phyloP scores from a whole-genome alignment of 1,284 basidiomycete species.

The Ganoderma sp. region DNA sequence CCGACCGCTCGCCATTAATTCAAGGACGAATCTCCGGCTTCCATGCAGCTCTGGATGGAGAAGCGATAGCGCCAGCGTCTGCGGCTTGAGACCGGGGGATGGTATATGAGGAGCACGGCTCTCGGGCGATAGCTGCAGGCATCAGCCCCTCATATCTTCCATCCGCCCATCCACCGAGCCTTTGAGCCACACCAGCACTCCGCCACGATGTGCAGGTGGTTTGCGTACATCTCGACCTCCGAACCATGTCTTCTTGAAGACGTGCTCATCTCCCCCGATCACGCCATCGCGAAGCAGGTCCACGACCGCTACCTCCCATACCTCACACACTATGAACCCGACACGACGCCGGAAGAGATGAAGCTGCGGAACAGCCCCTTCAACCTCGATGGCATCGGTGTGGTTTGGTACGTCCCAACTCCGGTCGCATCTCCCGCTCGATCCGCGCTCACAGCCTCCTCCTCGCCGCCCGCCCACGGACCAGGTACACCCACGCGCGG shows the following conservation, averaged over 20 bases:
- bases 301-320: constrained; percentile 45
- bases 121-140: background rate
- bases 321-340: constrained; percentile 39
- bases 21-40: background rate
- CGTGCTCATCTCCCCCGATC: constrained; percentile 43
- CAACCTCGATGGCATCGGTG: constrained; percentile 43
- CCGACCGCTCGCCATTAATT: background rate
- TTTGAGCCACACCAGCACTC: background rate
- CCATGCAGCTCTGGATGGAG: background rate
- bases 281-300: constrained; percentile 45
- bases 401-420: constrained; percentile 34
- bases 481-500: constrained; percentile 37
- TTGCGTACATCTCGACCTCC: constrained; percentile 44
- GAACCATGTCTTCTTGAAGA: constrained; percentile 47
- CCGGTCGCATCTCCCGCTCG: background rate
- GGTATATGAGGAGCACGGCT: background rate
- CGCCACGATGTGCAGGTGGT: constrained; percentile 44
- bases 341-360: constrained; percentile 35
- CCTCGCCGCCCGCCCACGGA: background rate
- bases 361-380: constrained; percentile 39
- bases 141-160: background rate
- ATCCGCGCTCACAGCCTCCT: background rate
- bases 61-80: background rate
- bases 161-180: background rate
- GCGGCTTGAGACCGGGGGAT: background rate